These are phyloP conservation scores for Waltergamsia citrina DNA, from an alignment of 2,329 filamentous ascomycete species.

Conservation along the genomic window DNA sequence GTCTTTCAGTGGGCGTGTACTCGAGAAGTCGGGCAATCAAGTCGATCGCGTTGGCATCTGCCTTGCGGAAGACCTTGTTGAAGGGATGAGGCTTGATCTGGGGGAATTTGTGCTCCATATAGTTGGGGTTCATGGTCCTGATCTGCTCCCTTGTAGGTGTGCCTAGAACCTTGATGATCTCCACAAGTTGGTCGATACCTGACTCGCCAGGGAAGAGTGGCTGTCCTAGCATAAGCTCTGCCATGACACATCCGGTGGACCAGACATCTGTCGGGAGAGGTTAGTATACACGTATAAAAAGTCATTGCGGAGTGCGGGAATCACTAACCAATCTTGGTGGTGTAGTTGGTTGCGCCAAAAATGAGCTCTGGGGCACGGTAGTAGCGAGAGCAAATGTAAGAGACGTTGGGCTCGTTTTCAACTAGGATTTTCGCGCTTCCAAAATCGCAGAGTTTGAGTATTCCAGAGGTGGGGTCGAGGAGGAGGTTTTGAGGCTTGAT, in stretches of 20 bases:
- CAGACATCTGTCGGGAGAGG: conserved; percentile 70
- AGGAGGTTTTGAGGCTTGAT: conserved; percentile 99
- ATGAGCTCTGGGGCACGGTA: conserved; percentile 97
- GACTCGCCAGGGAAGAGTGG: conserved; percentile 97
- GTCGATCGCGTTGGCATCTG: conserved; percentile 85
- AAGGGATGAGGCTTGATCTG: conserved; percentile 99
- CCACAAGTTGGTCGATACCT: conserved; percentile 94
- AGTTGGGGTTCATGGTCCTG: conserved; percentile 99
- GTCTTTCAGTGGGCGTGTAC: conserved; percentile 93
- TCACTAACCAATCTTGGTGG: conserved; percentile 91
- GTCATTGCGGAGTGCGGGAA: neutral
- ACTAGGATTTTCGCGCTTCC: conserved; percentile 97
- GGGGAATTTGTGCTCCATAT: conserved; percentile 99
- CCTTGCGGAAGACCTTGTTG: conserved; percentile 98
- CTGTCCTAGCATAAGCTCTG: conserved; percentile 96
- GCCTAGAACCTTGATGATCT: conserved; percentile 98
- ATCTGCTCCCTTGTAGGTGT: conserved; percentile 97
- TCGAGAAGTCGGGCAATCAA: conserved; percentile 89
- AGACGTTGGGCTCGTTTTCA: conserved; percentile 98
- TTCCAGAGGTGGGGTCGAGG: conserved; percentile 80
- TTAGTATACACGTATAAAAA: neutral
- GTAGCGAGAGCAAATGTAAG: conserved; percentile 98
- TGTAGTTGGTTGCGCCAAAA: conserved; percentile 98
- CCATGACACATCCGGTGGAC: conserved; percentile 99
- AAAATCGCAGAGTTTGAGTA: conserved; percentile 97